These are phyloP conservation scores for Cystofilobasidium capitatum DNA, from an alignment of 768 basidiomycete species.

Conservation along the genomic window DNA sequence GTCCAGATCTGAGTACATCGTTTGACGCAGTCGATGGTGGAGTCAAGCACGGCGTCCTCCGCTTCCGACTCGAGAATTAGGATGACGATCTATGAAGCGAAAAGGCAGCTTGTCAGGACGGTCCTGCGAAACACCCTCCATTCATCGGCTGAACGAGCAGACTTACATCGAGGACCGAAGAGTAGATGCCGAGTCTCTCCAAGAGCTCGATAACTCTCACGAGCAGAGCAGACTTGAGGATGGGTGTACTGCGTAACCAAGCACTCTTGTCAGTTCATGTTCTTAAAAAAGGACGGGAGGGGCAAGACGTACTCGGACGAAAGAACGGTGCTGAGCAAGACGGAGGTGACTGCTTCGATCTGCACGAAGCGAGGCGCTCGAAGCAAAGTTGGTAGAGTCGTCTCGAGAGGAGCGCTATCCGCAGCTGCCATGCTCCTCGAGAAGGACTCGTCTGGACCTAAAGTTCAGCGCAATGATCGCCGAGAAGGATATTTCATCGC, in stretches of 20 bases:
- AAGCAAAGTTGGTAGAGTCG: constrained; percentile 1
- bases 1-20: constrained; percentile 20
- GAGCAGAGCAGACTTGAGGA: not conserved
- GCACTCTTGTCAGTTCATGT: too few species aligned
- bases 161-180: not conserved
- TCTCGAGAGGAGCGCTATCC: not conserved
- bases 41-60: not conserved
- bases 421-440: not conserved
- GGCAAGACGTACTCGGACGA: not conserved
- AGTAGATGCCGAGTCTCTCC: not conserved
- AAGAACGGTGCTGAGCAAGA: not conserved
- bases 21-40: constrained; percentile 9
- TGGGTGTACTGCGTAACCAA: not conserved
- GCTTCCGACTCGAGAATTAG: constrained; percentile 14
- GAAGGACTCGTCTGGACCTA: not conserved
- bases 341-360: not conserved
- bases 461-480: not conserved
- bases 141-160: not conserved
- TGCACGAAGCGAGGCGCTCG: constrained; percentile 15
- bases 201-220: not conserved
- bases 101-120: not conserved
- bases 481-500: not conserved
- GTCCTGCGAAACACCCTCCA: not conserved
- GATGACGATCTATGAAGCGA: constrained; percentile 14
- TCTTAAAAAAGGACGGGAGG: not conserved